Percentiles rank a stretch among this genome's conserved stretches.
phyloP scores from a whole-genome alignment of 202 grass and related monocot species.

The Zizania palustris region DNA sequence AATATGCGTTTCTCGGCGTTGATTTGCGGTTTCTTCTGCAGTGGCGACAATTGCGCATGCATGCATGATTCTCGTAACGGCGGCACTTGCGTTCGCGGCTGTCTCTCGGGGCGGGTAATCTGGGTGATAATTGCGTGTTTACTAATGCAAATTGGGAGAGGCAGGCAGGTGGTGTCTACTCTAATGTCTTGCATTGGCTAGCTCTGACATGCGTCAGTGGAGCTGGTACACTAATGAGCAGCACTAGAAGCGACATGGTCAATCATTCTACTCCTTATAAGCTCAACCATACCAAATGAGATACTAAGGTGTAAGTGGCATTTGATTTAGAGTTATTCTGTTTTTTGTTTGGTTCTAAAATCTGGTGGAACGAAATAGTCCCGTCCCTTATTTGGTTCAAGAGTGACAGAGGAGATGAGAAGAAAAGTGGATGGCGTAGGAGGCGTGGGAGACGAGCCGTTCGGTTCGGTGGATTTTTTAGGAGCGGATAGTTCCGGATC shows the following conservation, averaged over 20 bases:
- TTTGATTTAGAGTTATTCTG: no score
- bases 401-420: no score
- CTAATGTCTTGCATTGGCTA: no score
- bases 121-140: conserved; percentile 24
- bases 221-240: conserved; percentile 7
- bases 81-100: background rate
- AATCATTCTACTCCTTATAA: background rate
- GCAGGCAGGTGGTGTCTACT: conserved; percentile 14
- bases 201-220: conserved; percentile 1
- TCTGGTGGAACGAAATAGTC: no score
- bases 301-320: no score
- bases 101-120: background rate
- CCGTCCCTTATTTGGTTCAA: no score
- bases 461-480: no score
- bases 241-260: background rate
- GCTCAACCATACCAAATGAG: background rate
- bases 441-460: no score
- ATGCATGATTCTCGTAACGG: background rate
- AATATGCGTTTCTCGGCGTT: background rate
- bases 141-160: conserved; percentile 2
- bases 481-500: no score
- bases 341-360: no score
- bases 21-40: background rate
- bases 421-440: no score
- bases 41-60: background rate